Evolutionary conservation across 2,329 filamentous ascomycete species (phyloP), one percentile per base, ranked within the genome.

Genomic region (Aureobasidium sp.): DNA sequence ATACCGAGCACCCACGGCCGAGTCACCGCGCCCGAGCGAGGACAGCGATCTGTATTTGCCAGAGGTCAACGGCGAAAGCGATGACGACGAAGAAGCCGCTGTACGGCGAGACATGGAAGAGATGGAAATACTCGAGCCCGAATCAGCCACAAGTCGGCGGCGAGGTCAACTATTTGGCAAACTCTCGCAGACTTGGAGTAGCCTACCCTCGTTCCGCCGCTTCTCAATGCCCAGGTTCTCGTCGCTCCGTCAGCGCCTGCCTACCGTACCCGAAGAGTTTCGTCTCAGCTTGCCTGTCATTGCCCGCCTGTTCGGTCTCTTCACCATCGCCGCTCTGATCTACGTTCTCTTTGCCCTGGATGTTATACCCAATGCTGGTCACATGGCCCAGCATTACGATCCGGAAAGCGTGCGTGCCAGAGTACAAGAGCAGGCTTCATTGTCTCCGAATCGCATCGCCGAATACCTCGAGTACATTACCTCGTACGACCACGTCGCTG

Each of bases 301-400:
- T 48, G 87, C 87, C 42, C 85, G 93, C 34, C 72, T 94, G 37
- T 81, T 91, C 63, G 91, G 88, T 1, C 77, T 96, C 14, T 77
- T 91, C 52, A 76, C 95, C 49, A 85, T 97, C 14, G 78, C 92
- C 51, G 83, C 85, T 20, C 81, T 96, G 65, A 80, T 96, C 47
- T 97, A 96, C 74, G 77, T 93, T 59, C 80, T 97, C 55, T 92
- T 97, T 71, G 84, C 92, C 65, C 91, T 89, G 71, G 89, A 96
- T 75, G 75, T 97, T 44, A 90, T 97, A 70, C 85, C 85, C 42
- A 82, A 84, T 67, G 84, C 85, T 48, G 82, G 82, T 63, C 84
- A 84, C 56, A 77, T 82, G 70, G 85, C 82, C 37, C 84, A 89
- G 69, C 84, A 89, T 72, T 96, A 93, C 74, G 89, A 94, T 68